These are phyloP conservation scores for Mycena leptocephala DNA, from an alignment of 768 basidiomycete species.

Conservation along the genomic window DNA sequence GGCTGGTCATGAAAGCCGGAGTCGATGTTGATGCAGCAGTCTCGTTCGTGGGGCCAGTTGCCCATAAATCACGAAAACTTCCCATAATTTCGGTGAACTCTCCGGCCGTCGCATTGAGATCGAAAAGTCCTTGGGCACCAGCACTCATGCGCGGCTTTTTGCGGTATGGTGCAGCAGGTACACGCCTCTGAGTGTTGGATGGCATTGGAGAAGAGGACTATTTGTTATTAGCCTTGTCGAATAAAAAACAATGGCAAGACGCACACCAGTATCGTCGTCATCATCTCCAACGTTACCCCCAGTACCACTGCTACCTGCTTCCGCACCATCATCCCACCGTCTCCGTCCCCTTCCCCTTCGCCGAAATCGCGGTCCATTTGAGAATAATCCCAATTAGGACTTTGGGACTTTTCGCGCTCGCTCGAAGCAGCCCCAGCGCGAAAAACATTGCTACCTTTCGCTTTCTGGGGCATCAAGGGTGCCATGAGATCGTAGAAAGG, in stretches of 20 bases:
- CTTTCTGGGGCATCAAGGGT: background rate
- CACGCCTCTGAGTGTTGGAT: background rate
- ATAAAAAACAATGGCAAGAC: background rate
- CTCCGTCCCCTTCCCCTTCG: background rate
- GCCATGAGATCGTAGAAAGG: background rate
- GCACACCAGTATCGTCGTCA: background rate
- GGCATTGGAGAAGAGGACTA: background rate
- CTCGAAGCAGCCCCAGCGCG: background rate
- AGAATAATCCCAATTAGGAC: background rate
- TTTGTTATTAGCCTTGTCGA: too few relatives aligned
- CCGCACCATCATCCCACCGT: background rate
- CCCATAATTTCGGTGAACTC: background rate
- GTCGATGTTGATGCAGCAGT: background rate
- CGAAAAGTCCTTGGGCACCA: background rate
- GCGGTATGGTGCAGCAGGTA: background rate
- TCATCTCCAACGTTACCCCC: background rate
- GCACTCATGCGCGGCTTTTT: background rate
- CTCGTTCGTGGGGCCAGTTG: background rate
- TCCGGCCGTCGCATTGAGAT: background rate
- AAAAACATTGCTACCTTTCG: background rate
- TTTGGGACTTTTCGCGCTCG: background rate
- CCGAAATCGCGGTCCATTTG: background rate
- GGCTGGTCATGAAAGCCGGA: background rate
- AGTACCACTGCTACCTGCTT: too few relatives aligned
- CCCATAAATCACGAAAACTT: background rate